Base-by-base conservation (phyloP, 2,329 filamentous ascomycete genomes). In the Penicillium sp. region DNA sequence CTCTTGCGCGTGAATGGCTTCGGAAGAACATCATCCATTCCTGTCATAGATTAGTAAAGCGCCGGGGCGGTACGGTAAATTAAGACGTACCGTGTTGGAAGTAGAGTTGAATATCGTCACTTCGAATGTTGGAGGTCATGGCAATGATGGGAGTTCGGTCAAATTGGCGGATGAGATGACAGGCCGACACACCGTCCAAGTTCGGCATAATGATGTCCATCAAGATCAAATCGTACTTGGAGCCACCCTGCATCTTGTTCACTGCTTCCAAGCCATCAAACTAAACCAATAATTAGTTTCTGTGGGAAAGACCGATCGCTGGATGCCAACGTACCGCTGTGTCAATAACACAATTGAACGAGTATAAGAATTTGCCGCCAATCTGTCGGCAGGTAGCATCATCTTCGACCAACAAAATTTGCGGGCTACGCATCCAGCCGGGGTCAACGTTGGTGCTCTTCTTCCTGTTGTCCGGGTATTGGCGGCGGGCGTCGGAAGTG, bases 121-220 rank as follows among this genome's bases (percentile, higher is more conserved):
- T 90, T 55, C 93, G 82, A 55, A 98, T 97, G 64, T 97, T 98
- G 3, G 91, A 96, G 3, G 93, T 98, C 93, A 98, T 97, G 38
- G 93, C 93, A 48, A 98, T 88, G 60, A 98, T 94, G 0, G 93
- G 93, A 5, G 84, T 81, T 29, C 82, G 81, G 54, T 89, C 84
- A 52, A 91, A 88, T 63, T 95, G 87, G 43, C 91, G 83, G 55
- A 98, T 96, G 52, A 95, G 82, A 62, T 93, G 87, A 47, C 89
- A 95, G 2, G 93, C 91, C 13, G 90, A 95, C 5, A 97, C 89
- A 57, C 93, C 93, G 61, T 97, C 93, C 44, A 97, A 77, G 55
- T 90, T 86, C 5, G 93, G 93, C 93, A 98, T 97, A 58, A 98
- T 95, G 55, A 98, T 91, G 64, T 93, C 87, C 87, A 91, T 91